Evolutionary conservation across 371 early-diverging fungal genomes (phyloP).

Genomic region (Apophysomyces trapeziformis): DNA sequence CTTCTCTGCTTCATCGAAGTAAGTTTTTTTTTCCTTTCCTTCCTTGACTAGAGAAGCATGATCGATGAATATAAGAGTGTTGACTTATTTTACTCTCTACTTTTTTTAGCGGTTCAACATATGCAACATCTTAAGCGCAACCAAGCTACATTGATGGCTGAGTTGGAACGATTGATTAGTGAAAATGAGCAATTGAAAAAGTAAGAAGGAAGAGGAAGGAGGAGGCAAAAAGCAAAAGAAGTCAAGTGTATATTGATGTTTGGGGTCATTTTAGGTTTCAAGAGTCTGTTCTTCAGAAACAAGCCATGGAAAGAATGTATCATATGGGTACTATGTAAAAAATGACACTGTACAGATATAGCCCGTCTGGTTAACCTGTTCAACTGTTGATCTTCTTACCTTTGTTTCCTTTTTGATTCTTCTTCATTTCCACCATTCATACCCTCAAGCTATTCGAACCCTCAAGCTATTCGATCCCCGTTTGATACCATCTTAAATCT

Average conservation of each 20-base stretch:
- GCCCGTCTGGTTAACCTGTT: neutral
- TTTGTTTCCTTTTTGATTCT: neutral
- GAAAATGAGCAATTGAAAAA: slow-evolving; percentile 57
- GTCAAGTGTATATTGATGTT: neutral
- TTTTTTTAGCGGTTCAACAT: slow-evolving; percentile 48
- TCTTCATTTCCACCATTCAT: slow-evolving; percentile 5
- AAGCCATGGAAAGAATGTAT: slow-evolving; percentile 59
- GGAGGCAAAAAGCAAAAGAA: neutral
- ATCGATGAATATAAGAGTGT: neutral
- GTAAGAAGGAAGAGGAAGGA: slow-evolving; percentile 21
- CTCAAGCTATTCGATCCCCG: neutral
- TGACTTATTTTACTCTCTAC: slow-evolving; percentile 5
- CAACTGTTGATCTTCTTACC: no score
- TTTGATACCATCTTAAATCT: slow-evolving; percentile 6
- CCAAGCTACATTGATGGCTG: slow-evolving; percentile 47
- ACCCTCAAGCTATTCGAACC: slow-evolving; percentile 3
- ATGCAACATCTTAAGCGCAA: slow-evolving; percentile 53
- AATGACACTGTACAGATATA: neutral
- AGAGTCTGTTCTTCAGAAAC: slow-evolving; percentile 50
- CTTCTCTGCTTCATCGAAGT: slow-evolving; percentile 58
- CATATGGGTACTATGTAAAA: slow-evolving; percentile 52
- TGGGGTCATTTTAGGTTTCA: slow-evolving; percentile 37
- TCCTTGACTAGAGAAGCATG: neutral
- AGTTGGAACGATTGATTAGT: slow-evolving; percentile 50
- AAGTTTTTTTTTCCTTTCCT: slow-evolving; percentile 19